Evolutionary conservation across 192 early-diverging fungal species (phyloP), one percentile per base, ranked within the genome.

Genomic region (Thoreauomyces humboldtii): DNA sequence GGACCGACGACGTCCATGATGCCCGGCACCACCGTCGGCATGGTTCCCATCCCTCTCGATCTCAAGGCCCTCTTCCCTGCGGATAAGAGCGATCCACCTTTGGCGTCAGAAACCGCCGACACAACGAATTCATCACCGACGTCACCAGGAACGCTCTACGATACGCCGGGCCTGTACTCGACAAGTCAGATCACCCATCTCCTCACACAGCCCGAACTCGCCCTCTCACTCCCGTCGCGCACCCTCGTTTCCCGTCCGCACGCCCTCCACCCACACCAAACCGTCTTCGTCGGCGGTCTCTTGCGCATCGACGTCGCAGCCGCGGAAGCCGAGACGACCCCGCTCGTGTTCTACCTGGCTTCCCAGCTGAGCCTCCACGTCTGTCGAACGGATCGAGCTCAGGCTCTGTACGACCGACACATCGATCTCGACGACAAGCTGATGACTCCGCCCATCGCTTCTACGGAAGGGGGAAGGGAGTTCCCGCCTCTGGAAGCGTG

Each of bases 11-110:
- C 80, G 32, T 88, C 86, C 19, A 63, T 71, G 34, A 60, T 88
- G 41, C 89, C 88, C 21, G 89, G 89, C 11, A 91, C 89, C 11
- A 91, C 89, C n/a, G 79, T 88, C 53, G 86, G 81, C 0, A 82
- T 80, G 27, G 69, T 81, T 19, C 72, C 71, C 12, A 74, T 89
- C 17, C 87, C 86, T 0, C 7, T 28, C 25, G 42, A 47, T 15
- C 50, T 37, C 14, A 31, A 11, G 3, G 22, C 22, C 3, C 46
- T 43, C 4, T 22, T 43, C 14, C 22, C 19, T 38, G 33, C 7
- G 29, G 56, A 58, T 2, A 27, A 6, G 12, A 2, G 2, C 14
- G 33, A 17, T 7, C 11, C n/a, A n/a, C n/a, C n/a, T n/a, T n/a
- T n/a, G n/a, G 50, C 3, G 4, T 2, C 19, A 45, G 25, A 12